These are phyloP conservation scores for Solanum aculeatissimum DNA, from an alignment of 305 asterid species.

Conservation along the genomic window DNA sequence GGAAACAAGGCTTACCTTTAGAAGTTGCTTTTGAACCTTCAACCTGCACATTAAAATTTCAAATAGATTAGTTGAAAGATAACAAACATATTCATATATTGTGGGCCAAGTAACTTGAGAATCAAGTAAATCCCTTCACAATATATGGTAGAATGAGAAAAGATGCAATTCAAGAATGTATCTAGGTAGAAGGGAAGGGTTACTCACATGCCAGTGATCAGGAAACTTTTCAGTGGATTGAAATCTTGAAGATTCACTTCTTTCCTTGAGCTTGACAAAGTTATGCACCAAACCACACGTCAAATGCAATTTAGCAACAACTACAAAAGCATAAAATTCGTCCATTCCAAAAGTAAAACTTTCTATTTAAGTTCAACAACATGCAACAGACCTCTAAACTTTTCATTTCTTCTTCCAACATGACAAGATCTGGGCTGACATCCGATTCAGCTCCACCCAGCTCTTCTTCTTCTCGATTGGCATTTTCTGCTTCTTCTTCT, in stretches of 20 bases:
- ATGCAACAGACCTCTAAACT: slow-evolving; percentile 24
- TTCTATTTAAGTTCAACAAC: not conserved
- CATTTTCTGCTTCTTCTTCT: slow-evolving; percentile 70
- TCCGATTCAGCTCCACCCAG: slow-evolving; percentile 16
- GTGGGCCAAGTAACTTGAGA: not conserved
- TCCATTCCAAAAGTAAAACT: not conserved
- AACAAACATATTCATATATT: not conserved
- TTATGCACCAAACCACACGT: not conserved
- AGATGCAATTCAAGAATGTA: not conserved
- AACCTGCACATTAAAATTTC: slow-evolving; percentile 37
- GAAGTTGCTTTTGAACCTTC: slow-evolving; percentile 24
- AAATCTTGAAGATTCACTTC: not conserved
- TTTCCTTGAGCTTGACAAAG: not conserved
- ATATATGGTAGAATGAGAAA: not conserved
- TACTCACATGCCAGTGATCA: slow-evolving; percentile 1
- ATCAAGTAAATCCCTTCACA: not conserved
- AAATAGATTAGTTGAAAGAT: not conserved
- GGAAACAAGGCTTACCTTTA: slow-evolving; percentile 33
- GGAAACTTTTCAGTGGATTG: not conserved
- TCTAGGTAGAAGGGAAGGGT: not conserved
- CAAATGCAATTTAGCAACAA: not conserved
- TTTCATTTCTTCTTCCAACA: slow-evolving; percentile 23
- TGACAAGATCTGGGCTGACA: slow-evolving; percentile 4
- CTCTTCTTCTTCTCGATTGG: slow-evolving; percentile 28
- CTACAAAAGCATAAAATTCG: not conserved